Percentiles rank a stretch among this genome's conserved stretches.
Conservation (phyloP, 352 stramenopile species). For the Discostella stelligera region DNA sequence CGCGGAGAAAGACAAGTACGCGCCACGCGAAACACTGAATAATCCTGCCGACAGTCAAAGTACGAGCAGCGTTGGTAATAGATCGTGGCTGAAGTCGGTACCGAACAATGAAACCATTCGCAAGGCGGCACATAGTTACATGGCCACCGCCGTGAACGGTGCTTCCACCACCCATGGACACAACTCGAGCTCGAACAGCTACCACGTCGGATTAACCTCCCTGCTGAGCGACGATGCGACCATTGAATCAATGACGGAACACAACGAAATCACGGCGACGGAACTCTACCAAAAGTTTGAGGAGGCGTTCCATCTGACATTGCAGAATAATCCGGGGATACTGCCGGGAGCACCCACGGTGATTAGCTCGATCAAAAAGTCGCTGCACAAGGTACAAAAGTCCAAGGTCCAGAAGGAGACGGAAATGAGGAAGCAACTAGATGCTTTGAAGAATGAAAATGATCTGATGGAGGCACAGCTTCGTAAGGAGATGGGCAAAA, state of each 20-base stretch:
- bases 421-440: conserved; percentile 32
- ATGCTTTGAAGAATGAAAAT: conserved; percentile 30
- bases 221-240: conserved; percentile 12
- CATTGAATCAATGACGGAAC: background rate
- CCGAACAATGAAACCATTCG: conserved; percentile 12
- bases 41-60: conserved; percentile 3
- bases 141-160: conserved; percentile 4
- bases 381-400: conserved; percentile 42
- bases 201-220: conserved; percentile 13
- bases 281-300: conserved; percentile 29
- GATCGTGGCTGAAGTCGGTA: conserved; percentile 2
- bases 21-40: background rate
- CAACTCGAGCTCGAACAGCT: background rate
- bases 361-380: conserved; percentile 34
- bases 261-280: background rate
- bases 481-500: conserved; percentile 40
- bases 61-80: conserved; percentile 1
- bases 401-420: conserved; percentile 22
- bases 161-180: background rate
- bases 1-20: background rate
- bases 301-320: conserved; percentile 32
- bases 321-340: conserved; percentile 35
- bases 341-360: conserved; percentile 18
- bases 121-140: conserved; percentile 25
- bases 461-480: conserved; percentile 36